phyloP scores from a whole-genome alignment of 2,329 filamentous ascomycete species.

The Metarhizium anisopliae region DNA sequence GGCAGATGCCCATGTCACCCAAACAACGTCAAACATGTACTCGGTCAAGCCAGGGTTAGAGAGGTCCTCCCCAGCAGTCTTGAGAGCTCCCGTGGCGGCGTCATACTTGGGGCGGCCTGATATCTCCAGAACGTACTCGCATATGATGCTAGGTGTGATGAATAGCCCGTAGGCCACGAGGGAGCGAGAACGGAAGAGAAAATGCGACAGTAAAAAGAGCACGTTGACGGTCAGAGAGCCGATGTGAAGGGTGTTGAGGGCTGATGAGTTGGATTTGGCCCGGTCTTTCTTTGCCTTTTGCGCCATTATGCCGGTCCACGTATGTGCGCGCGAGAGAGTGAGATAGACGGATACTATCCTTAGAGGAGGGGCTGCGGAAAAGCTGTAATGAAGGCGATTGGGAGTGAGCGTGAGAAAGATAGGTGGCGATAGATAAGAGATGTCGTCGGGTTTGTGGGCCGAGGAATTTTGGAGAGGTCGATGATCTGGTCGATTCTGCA shows the following conservation, averaged over 20 bases:
- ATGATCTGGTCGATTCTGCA: not conserved
- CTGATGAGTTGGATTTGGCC: slow-evolving; percentile 68
- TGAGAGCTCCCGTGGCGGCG: slow-evolving; percentile 54
- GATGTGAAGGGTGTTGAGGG: slow-evolving; percentile 74
- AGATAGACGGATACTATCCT: not conserved
- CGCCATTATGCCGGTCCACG: slow-evolving; percentile 34
- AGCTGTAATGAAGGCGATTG: too few species aligned
- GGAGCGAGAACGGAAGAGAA: slow-evolving; percentile 56
- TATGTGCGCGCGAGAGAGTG: not conserved
- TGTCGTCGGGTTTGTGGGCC: too few species aligned
- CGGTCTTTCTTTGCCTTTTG: slow-evolving; percentile 55
- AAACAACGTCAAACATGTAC: slow-evolving; percentile 96
- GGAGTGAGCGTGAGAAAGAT: too few species aligned
- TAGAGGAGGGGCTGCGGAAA: not conserved
- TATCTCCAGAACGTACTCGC: slow-evolving; percentile 79
- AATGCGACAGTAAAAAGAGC: slow-evolving; percentile 65
- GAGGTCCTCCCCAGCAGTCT: slow-evolving; percentile 77
- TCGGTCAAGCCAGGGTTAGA: slow-evolving; percentile 83
- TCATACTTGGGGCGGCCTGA: slow-evolving; percentile 72
- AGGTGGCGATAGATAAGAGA: too few species aligned
- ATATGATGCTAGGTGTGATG: slow-evolving; percentile 64
- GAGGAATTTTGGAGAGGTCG: too few species aligned
- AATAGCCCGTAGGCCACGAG: slow-evolving; percentile 62
- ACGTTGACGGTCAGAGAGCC: slow-evolving; percentile 63
- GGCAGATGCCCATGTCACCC: slow-evolving; percentile 81